These are phyloP conservation scores for Chaetomiaceae sp. DNA, from an alignment of 2,329 filamentous ascomycete genomes.

Conservation along the genomic window DNA sequence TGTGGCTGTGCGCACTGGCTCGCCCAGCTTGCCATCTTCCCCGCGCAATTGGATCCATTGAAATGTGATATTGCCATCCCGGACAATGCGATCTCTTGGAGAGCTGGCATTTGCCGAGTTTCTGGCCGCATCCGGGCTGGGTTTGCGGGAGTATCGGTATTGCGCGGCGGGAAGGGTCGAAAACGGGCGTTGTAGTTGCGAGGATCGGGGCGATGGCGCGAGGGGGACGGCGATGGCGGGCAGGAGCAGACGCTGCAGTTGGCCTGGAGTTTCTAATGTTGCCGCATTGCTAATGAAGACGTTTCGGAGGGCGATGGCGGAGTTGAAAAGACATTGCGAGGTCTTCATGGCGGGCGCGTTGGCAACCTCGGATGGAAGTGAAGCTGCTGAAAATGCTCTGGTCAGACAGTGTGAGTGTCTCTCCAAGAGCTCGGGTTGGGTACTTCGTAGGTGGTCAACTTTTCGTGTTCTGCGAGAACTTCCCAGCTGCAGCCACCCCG, in stretches of 20 bases:
- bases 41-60: conserved; percentile 37
- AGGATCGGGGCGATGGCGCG: background rate
- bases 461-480: background rate
- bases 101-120: no score
- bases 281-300: conserved; percentile 40
- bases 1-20: conserved; percentile 34
- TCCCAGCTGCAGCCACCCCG: background rate
- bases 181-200: background rate
- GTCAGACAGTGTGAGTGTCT: no score
- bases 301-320: conserved; percentile 42
- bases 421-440: no score
- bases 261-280: conserved; percentile 27
- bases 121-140: background rate
- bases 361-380: background rate
- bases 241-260: conserved; percentile 19
- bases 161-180: conserved; percentile 2
- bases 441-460: background rate
- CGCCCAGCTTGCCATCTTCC: conserved; percentile 35
- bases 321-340: conserved; percentile 38
- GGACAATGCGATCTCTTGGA: conserved; percentile 27
- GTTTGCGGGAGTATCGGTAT: background rate
- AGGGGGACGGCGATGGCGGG: conserved; percentile 4
- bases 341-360: conserved; percentile 36
- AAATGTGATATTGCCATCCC: conserved; percentile 42
- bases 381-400: no score